Conservation (phyloP, 495 filamentous ascomycete species). For the Aspergillus kassunensis region DNA sequence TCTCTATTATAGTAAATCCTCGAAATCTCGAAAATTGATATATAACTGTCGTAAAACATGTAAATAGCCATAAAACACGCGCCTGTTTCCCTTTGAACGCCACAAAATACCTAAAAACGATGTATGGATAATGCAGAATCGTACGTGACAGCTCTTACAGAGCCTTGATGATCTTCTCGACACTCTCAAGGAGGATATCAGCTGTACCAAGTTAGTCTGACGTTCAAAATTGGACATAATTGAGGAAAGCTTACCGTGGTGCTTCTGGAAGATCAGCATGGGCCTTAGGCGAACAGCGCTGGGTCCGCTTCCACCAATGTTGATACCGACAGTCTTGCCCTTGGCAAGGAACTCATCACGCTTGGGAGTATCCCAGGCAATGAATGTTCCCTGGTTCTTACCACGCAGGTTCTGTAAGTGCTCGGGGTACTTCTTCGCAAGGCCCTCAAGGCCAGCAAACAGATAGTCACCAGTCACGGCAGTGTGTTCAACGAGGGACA, state of each 20-base stretch:
- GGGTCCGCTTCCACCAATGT: conserved; percentile 86
- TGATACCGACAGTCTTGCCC: conserved; percentile 74
- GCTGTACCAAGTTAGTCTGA: conserved; percentile 34
- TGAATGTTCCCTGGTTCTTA: conserved; percentile 93
- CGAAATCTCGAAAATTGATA: too few relatives aligned
- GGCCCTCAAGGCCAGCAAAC: conserved; percentile 61
- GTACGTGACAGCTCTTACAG: conserved; percentile 31
- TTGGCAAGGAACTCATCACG: conserved; percentile 80
- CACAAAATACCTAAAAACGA: conserved; percentile 6
- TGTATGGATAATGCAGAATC: not conserved
- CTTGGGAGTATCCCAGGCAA: conserved; percentile 87
- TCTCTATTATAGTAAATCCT: not conserved
- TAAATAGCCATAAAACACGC: not conserved
- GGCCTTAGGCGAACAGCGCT: conserved; percentile 80
- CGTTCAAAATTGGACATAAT: not conserved
- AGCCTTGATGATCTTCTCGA: conserved; percentile 73
- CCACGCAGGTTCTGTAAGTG: conserved; percentile 88
- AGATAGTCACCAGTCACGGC: conserved; percentile 81
- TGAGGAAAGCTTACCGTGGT: conserved; percentile 63
- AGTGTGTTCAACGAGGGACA: conserved; percentile 77
- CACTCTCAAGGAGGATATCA: conserved; percentile 59
- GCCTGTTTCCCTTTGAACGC: conserved; percentile 10
- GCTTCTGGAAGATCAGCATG: conserved; percentile 94
- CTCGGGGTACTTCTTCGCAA: conserved; percentile 72
- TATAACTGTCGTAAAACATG: too few relatives aligned